Evolutionary conservation across 441 rosid species (phyloP).

Genomic region (Adansonia rubrostipa): DNA sequence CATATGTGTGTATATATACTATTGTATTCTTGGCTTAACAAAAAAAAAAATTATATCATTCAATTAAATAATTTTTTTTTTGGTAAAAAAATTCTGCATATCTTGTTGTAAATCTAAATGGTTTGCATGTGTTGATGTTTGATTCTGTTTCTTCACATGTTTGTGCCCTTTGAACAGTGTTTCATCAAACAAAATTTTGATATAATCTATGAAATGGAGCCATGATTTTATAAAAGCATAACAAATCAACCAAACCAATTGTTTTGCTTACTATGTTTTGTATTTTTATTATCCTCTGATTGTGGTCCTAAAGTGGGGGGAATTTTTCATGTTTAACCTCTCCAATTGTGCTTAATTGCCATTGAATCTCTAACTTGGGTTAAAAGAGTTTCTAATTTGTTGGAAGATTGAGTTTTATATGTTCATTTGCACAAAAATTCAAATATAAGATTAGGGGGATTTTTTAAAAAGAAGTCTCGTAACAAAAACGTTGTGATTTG

Average conservation of each 20-base stretch:
- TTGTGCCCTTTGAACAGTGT: background rate
- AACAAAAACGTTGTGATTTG: background rate
- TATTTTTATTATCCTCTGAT: background rate
- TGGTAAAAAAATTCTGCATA: too few species aligned
- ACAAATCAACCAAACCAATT: background rate
- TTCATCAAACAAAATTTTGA: background rate
- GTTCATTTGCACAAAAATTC: background rate
- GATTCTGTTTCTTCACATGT: background rate
- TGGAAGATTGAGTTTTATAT: background rate
- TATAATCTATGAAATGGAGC: slow-evolving; percentile 8
- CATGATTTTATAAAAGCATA: background rate
- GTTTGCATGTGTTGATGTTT: background rate
- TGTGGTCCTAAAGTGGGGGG: background rate
- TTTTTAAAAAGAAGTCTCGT: background rate
- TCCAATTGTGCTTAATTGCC: background rate
- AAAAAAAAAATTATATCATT: too few species aligned
- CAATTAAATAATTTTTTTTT: too few species aligned
- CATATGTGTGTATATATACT: too few species aligned
- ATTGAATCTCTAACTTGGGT: background rate
- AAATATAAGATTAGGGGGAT: background rate
- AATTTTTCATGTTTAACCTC: background rate
- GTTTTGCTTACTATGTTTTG: background rate
- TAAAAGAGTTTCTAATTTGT: background rate
- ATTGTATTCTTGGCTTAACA: too few species aligned
- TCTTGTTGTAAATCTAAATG: background rate